Evolutionary conservation across 306 rosid species (phyloP).

Genomic region (Carpinus fangiana): DNA sequence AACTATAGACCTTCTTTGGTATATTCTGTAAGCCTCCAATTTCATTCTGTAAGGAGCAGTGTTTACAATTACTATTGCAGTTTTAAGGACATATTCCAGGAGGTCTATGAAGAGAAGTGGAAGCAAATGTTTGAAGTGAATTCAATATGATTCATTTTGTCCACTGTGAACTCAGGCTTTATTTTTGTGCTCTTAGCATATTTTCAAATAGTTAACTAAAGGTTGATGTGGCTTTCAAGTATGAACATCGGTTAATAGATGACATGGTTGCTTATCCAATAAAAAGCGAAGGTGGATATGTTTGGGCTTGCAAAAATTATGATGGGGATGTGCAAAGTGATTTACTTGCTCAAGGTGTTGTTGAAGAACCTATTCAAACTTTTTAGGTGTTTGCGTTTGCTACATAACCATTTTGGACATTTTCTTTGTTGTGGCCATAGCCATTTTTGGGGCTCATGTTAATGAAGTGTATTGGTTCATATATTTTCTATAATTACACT

Average conservation of each 20-base stretch:
- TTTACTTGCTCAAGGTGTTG: constrained; percentile 93
- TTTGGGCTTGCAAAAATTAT: constrained; percentile 99
- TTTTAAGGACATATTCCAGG: constrained; percentile 93
- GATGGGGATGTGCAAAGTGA: constrained; percentile 98
- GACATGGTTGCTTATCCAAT: constrained; percentile 97
- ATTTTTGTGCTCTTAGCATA: constrained; percentile 4
- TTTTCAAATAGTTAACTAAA: constrained; percentile 27
- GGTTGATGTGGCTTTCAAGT: constrained; percentile 56
- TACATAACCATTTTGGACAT: not conserved
- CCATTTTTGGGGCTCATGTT: not conserved
- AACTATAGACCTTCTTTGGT: constrained; percentile 12
- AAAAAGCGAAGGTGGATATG: constrained; percentile 98
- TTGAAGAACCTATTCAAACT: constrained; percentile 7
- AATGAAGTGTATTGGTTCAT: not conserved
- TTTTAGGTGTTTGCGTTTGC: not conserved
- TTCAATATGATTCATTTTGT: constrained; percentile 74
- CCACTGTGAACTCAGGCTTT: constrained; percentile 16
- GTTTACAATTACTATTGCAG: constrained; percentile 42
- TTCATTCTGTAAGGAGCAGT: constrained; percentile 17
- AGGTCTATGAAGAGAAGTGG: constrained; percentile 89
- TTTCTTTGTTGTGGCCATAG: not conserved
- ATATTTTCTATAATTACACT: not conserved
- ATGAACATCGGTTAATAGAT: constrained; percentile 95
- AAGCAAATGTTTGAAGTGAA: constrained; percentile 77
- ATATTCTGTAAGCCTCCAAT: constrained; percentile 7